Evolutionary conservation across 768 basidiomycete genomes (phyloP).

Genomic region (Trametes meyenii): DNA sequence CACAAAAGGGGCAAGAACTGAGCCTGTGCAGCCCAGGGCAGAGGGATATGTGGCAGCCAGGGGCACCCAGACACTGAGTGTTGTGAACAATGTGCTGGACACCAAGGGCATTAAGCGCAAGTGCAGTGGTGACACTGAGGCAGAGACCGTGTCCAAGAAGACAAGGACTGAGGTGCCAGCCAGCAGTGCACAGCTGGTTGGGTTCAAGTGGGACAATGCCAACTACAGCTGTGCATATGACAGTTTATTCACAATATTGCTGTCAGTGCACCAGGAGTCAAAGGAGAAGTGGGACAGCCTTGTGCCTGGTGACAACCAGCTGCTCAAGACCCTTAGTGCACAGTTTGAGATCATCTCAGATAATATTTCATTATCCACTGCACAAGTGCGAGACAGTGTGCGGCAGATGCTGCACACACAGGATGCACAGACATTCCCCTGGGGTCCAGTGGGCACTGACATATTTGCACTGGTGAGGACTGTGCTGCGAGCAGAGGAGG

Average conservation of each 20-base stretch:
- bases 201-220: background rate
- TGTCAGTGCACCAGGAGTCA: background rate
- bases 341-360: background rate
- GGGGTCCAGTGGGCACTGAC: background rate
- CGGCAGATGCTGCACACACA: background rate
- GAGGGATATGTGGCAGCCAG: background rate
- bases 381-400: background rate
- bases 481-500: background rate
- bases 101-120: background rate
- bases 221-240: slow-evolving; percentile 1
- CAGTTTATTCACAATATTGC: background rate
- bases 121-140: background rate
- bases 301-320: background rate
- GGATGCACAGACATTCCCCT: background rate
- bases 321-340: background rate
- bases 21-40: background rate
- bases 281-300: no score
- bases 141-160: background rate
- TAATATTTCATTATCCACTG: background rate
- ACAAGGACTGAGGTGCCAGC: background rate
- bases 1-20: background rate
- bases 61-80: background rate
- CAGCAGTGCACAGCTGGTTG: background rate
- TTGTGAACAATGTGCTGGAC: background rate
- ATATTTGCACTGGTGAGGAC: background rate